Conservation (phyloP, 805 yeast genomes). For the Wickerhamiella allomyrinae region DNA sequence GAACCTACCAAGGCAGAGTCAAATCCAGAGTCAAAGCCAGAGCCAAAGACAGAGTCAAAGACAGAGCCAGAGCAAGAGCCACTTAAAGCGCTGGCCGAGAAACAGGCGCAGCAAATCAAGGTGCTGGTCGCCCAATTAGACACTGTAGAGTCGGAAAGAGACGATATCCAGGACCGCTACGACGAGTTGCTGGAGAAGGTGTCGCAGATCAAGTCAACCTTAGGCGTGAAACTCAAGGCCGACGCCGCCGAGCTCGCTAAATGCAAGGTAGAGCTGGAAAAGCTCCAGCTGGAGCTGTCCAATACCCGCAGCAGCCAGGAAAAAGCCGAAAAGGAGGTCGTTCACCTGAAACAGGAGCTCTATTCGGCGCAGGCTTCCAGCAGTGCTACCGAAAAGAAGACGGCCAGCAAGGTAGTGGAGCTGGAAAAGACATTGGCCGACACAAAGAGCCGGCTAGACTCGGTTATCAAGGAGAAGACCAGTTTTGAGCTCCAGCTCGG, state of each 20-base stretch:
- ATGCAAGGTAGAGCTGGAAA: conserved; percentile 19
- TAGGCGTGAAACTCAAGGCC: conserved; percentile 33
- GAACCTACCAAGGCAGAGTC: too few relatives aligned
- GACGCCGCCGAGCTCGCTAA: conserved; percentile 24
- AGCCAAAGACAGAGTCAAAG: neutral
- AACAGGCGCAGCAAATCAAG: neutral
- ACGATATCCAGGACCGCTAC: conserved; percentile 29
- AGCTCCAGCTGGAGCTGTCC: neutral
- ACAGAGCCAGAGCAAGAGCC: neutral
- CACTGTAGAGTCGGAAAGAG: conserved; percentile 33
- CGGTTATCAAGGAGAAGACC: conserved; percentile 29
- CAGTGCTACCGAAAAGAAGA: neutral
- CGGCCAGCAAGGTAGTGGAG: neutral
- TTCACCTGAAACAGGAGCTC: neutral
- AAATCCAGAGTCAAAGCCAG: neutral
- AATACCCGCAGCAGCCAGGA: neutral
- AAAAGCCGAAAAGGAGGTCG: conserved; percentile 1
- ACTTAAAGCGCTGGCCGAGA: neutral
- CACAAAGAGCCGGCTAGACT: conserved; percentile 23
- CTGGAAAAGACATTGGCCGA: conserved; percentile 16
- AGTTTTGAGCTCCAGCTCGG: conserved; percentile 22
- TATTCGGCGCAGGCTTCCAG: neutral
- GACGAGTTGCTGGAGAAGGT: conserved; percentile 26
- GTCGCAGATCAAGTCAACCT: conserved; percentile 24
- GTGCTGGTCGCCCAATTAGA: conserved; percentile 27